phyloP scores from a whole-genome alignment of 2,329 filamentous ascomycete genomes.

The Xylaria sp. region DNA sequence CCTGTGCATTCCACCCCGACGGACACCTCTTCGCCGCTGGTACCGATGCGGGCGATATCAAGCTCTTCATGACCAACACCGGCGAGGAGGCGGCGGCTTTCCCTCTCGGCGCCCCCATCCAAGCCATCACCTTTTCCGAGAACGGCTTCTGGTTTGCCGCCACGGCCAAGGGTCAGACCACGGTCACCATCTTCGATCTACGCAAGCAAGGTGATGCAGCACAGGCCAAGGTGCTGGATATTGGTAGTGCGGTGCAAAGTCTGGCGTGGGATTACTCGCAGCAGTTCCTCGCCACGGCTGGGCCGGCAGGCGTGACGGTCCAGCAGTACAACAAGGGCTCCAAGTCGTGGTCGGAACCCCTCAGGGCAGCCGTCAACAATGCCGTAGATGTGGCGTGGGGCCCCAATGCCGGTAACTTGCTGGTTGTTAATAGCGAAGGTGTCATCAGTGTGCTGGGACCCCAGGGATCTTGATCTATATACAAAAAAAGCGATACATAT shows the following conservation, averaged over 20 bases:
- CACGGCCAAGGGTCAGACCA: slow-evolving; percentile 79
- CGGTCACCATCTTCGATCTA: slow-evolving; percentile 89
- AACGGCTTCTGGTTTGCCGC: slow-evolving; percentile 97
- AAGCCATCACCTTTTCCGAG: slow-evolving; percentile 87
- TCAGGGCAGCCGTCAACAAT: slow-evolving; percentile 76
- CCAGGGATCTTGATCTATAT: slow-evolving; percentile 55
- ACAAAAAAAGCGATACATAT: neutral
- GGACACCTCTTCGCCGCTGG: slow-evolving; percentile 93
- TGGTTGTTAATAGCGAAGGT: slow-evolving; percentile 80
- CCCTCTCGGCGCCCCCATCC: slow-evolving; percentile 73
- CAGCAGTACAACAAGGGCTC: slow-evolving; percentile 88
- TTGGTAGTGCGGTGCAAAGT: slow-evolving; percentile 79
- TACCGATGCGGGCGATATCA: slow-evolving; percentile 81
- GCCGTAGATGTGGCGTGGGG: slow-evolving; percentile 84
- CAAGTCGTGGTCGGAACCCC: slow-evolving; percentile 89
- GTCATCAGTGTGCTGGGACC: slow-evolving; percentile 74
- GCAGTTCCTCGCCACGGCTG: slow-evolving; percentile 87
- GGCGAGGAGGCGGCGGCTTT: slow-evolving; percentile 82
- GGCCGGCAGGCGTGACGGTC: slow-evolving; percentile 82
- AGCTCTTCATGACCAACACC: slow-evolving; percentile 87
- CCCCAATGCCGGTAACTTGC: slow-evolving; percentile 75
- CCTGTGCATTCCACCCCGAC: slow-evolving; percentile 91
- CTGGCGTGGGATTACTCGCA: slow-evolving; percentile 95
- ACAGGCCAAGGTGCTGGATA: slow-evolving; percentile 85
- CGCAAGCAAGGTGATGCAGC: slow-evolving; percentile 88